Percentiles rank a stretch among this genome's conserved stretches.
Conservation (phyloP, 2,329 filamentous ascomycete genomes). For the Talaromyces amestolkiae region DNA sequence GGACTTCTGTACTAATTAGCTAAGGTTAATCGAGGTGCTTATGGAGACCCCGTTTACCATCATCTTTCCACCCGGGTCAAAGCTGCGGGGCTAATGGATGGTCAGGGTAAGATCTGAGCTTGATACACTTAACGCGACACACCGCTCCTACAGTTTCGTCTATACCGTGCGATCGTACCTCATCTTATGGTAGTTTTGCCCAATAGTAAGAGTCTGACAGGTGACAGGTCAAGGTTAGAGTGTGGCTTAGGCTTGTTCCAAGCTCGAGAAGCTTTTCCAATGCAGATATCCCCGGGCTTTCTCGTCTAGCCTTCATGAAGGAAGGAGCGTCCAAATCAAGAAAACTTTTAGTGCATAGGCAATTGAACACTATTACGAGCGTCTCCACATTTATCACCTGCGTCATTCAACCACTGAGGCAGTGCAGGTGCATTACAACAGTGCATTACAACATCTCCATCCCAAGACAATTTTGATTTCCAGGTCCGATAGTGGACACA, state of each 20-base stretch:
- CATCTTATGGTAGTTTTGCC: background rate
- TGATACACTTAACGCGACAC: background rate
- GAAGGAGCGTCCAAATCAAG: background rate
- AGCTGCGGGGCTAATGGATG: background rate
- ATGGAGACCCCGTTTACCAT: background rate
- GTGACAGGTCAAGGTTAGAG: background rate
- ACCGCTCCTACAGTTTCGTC: background rate
- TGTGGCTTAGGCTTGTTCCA: background rate
- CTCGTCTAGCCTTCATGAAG: background rate
- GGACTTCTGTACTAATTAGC: background rate
- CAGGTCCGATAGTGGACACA: background rate
- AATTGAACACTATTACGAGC: background rate
- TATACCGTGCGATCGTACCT: background rate
- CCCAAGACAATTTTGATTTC: background rate
- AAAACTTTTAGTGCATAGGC: background rate
- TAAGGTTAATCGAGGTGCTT: background rate
- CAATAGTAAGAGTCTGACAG: background rate
- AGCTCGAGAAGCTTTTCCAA: background rate
- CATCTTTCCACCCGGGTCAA: background rate
- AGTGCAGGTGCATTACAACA: background rate
- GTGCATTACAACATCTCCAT: background rate
- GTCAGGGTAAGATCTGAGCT: background rate
- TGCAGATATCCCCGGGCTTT: background rate
- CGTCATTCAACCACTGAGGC: background rate
- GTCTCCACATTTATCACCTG: background rate